Percentiles rank a stretch among this genome's conserved stretches.
Conservation (phyloP, 371 early-diverging fungal species). For the Mucor ambiguus region DNA sequence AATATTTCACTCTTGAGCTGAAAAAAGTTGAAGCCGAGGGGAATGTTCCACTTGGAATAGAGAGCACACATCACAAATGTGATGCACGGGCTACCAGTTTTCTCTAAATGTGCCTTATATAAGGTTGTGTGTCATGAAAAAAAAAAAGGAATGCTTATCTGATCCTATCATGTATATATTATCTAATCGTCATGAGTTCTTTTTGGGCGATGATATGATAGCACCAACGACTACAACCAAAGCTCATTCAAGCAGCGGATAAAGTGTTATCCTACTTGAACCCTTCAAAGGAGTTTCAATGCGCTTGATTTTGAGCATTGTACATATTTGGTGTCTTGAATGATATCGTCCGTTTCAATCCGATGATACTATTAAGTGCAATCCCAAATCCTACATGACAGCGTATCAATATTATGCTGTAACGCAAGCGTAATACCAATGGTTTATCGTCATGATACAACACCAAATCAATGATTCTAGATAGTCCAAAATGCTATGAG, state of each 20-base stretch:
- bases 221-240: neutral
- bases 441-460: neutral
- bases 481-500: neutral
- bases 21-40: neutral
- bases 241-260: constrained; percentile 1
- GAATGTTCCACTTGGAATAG: neutral
- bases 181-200: neutral
- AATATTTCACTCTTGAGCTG: too few relatives aligned
- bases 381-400: neutral
- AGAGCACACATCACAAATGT: neutral
- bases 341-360: constrained; percentile 11
- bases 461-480: neutral
- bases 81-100: neutral
- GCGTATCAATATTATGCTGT: neutral
- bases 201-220: neutral
- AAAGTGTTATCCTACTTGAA: constrained; percentile 18
- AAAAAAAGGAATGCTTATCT: neutral
- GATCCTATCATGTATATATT: neutral
- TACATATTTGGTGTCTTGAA: neutral
- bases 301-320: neutral
- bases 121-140: neutral
- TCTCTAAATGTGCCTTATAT: neutral
- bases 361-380: neutral
- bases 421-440: neutral
- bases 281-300: constrained; percentile 5